Evolutionary conservation across 116 monocot species (phyloP).

Genomic region (Zostera marina): DNA sequence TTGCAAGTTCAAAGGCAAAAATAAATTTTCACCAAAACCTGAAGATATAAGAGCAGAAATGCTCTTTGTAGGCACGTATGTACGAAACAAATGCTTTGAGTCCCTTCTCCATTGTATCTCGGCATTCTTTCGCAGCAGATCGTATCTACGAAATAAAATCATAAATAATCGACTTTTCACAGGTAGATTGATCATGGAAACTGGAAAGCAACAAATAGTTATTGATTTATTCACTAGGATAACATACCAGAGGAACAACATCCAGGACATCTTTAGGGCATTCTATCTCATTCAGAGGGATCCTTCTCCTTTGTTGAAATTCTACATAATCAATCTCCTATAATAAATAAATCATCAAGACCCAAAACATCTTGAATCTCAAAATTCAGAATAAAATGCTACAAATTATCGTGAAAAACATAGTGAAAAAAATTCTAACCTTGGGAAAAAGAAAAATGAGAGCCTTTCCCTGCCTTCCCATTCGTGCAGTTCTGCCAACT

Average conservation of each 20-base stretch:
- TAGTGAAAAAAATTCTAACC: conserved; percentile 27
- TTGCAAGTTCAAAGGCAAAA: not conserved
- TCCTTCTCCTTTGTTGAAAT: conserved; percentile 52
- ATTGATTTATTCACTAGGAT: not conserved
- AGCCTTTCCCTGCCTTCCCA: conserved; percentile 80
- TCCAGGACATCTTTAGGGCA: conserved; percentile 26
- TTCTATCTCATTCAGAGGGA: conserved; percentile 69
- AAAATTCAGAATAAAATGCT: not conserved
- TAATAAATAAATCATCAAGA: conserved; percentile 2
- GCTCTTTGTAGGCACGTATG: conserved; percentile 94
- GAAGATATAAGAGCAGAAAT: conserved; percentile 90
- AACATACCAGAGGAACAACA: conserved; percentile 48
- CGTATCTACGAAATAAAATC: conserved; percentile 41
- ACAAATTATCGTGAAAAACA: not conserved
- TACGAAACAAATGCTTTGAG: conserved; percentile 93
- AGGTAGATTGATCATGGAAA: not conserved
- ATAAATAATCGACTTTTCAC: not conserved
- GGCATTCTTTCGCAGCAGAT: conserved; percentile 55
- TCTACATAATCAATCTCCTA: conserved; percentile 91
- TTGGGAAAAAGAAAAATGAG: conserved; percentile 85
- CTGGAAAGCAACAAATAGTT: not conserved
- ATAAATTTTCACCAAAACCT: conserved; percentile 27
- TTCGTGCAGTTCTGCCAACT: conserved; percentile 90
- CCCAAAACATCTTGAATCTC: not conserved
- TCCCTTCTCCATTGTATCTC: conserved; percentile 95